Percentiles rank a stretch among this genome's conserved stretches.
Conservation (phyloP, 495 filamentous ascomycete species). For the Penicillium diatomitis region DNA sequence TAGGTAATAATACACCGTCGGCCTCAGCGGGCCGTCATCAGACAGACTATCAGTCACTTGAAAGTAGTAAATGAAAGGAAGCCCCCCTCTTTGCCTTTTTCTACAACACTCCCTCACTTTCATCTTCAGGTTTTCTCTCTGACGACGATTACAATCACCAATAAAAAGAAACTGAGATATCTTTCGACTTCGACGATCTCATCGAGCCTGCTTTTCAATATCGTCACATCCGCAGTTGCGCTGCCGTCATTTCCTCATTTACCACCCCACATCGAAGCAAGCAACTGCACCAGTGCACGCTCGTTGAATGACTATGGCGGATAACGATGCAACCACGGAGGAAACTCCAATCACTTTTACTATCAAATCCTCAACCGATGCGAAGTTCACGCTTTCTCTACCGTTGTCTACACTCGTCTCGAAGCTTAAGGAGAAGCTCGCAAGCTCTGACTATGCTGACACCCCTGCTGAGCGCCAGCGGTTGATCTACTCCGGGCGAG, state of each 20-base stretch:
- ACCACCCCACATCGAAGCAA: slow-evolving; percentile 7
- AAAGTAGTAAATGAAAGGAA: background rate
- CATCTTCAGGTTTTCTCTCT: no score
- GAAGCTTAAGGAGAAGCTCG: slow-evolving; percentile 83
- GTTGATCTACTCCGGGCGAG: slow-evolving; percentile 93
- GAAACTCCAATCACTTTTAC: slow-evolving; percentile 75
- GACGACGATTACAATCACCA: no score
- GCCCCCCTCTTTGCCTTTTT: background rate
- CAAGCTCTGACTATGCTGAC: slow-evolving; percentile 69
- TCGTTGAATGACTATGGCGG: slow-evolving; percentile 32
- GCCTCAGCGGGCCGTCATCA: background rate
- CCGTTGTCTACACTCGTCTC: slow-evolving; percentile 64
- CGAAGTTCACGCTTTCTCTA: slow-evolving; percentile 73
- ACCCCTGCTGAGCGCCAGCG: slow-evolving; percentile 80
- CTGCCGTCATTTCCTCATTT: background rate
- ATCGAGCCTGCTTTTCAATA: no score
- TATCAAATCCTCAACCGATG: slow-evolving; percentile 83
- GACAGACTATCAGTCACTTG: no score
- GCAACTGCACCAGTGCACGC: background rate
- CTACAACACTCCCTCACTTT: background rate
- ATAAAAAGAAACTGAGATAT: no score
- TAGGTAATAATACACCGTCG: slow-evolving; percentile 5
- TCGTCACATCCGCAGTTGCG: no score
- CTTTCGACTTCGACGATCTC: no score
- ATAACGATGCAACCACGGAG: slow-evolving; percentile 35